Evolutionary conservation across 257 asterid species (phyloP).

Genomic region (Solanum corneliomulleri): DNA sequence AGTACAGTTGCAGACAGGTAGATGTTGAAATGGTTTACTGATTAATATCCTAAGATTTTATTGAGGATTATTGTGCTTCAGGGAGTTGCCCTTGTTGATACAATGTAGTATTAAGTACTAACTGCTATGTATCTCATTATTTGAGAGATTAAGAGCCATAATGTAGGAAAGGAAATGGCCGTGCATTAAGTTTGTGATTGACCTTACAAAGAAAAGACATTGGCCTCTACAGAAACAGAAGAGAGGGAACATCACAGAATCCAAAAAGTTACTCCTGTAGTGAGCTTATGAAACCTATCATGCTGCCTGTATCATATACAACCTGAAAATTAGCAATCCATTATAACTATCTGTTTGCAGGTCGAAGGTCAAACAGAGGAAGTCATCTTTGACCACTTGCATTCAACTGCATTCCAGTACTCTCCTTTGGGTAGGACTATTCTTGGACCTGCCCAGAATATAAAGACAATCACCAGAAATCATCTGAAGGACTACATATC

Average conservation of each 20-base stretch:
- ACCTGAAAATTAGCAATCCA: neutral
- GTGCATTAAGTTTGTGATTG: neutral
- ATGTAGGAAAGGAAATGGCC: neutral
- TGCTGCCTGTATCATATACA: neutral
- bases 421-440: conserved; percentile 80
- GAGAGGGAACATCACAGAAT: neutral
- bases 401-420: conserved; percentile 87
- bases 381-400: conserved; percentile 83
- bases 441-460: conserved; percentile 79
- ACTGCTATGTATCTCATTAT: neutral
- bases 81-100: neutral
- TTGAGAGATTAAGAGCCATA: neutral
- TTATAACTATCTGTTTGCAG: conserved; percentile 15
- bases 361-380: conserved; percentile 80
- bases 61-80: neutral
- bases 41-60: neutral
- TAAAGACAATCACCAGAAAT: conserved; percentile 38
- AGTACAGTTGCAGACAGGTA: neutral
- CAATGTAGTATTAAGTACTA: neutral
- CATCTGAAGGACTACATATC: conserved; percentile 49
- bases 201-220: neutral
- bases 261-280: neutral
- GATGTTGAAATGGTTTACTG: neutral
- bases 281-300: neutral
- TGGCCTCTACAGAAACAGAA: neutral